These are phyloP conservation scores for Chrysoporthe deuterocubensis DNA, from an alignment of 2,329 filamentous ascomycete genomes.

Conservation along the genomic window DNA sequence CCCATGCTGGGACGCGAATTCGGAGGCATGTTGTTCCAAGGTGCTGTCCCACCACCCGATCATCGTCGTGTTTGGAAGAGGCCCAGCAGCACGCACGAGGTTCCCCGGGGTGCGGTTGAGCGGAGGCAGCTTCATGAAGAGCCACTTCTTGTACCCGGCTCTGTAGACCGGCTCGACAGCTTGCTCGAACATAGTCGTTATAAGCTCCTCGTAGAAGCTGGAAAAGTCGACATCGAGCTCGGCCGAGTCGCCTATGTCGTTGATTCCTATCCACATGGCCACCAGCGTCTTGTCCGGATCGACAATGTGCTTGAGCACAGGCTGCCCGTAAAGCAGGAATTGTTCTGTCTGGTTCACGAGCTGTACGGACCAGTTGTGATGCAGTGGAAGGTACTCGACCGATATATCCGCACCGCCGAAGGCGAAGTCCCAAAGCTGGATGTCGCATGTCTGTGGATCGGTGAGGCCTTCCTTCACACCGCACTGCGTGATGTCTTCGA, in stretches of 20 bases:
- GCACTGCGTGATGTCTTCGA: conserved; percentile 57
- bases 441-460: conserved; percentile 47
- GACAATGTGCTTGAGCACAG: conserved; percentile 39
- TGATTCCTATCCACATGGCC: conserved; percentile 60
- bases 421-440: conserved; percentile 60
- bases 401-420: conserved; percentile 58
- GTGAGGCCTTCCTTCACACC: conserved; percentile 48
- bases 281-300: conserved; percentile 47
- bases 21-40: conserved; percentile 38
- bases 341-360: conserved; percentile 55
- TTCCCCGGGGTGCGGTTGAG: conserved; percentile 50
- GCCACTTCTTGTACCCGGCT: conserved; percentile 50
- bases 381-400: conserved; percentile 49
- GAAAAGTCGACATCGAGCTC: conserved; percentile 48
- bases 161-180: conserved; percentile 45
- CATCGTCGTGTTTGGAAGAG: conserved; percentile 50
- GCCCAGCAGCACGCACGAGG: conserved; percentile 35
- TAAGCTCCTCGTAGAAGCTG: conserved; percentile 48
- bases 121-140: conserved; percentile 57
- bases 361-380: conserved; percentile 54
- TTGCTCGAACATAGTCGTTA: conserved; percentile 44
- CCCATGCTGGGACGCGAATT: conserved; percentile 37
- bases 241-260: conserved; percentile 57
- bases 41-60: conserved; percentile 49
- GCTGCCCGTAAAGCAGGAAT: conserved; percentile 50